Percentiles rank a stretch among this genome's conserved stretches.
Evolutionary conservation across 345 rosid species (phyloP).

Genomic region (Euphorbia tirucalli): DNA sequence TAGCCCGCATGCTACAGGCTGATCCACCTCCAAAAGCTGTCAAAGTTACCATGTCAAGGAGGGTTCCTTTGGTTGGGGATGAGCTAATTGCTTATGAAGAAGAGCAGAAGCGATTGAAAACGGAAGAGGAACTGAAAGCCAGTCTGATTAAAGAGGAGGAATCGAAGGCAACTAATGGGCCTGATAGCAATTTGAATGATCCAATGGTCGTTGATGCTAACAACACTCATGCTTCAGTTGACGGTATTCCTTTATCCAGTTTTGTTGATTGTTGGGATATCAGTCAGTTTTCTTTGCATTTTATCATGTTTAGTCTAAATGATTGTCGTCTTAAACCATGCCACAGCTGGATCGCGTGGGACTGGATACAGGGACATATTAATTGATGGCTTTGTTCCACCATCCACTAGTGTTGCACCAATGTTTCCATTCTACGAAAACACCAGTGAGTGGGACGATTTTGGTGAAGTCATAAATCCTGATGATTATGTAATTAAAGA

Average conservation of each 20-base stretch:
- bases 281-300: neutral
- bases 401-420: slow-evolving; percentile 77
- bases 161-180: slow-evolving; percentile 49
- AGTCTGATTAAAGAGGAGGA: slow-evolving; percentile 87
- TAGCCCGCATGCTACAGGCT: slow-evolving; percentile 98
- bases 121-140: slow-evolving; percentile 90
- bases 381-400: slow-evolving; percentile 91
- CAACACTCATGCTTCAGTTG: slow-evolving; percentile 41
- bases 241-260: slow-evolving; percentile 51
- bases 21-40: slow-evolving; percentile 98
- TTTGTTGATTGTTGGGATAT: slow-evolving; percentile 3
- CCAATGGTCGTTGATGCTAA: slow-evolving; percentile 75
- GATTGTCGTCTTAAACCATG: slow-evolving; percentile 17
- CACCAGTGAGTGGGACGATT: slow-evolving; percentile 89
- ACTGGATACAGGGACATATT: slow-evolving; percentile 67
- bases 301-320: slow-evolving; percentile 10
- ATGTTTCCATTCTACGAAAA: slow-evolving; percentile 91
- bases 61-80: slow-evolving; percentile 97
- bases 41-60: slow-evolving; percentile 87
- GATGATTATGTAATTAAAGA: slow-evolving; percentile 91
- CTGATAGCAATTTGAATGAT: slow-evolving; percentile 62
- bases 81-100: slow-evolving; percentile 95
- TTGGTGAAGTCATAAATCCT: slow-evolving; percentile 95
- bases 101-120: slow-evolving; percentile 80
- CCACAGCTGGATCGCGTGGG: slow-evolving; percentile 56